Evolutionary conservation across 306 rosid species (phyloP).

Genomic region (Trifolium fragiferum): DNA sequence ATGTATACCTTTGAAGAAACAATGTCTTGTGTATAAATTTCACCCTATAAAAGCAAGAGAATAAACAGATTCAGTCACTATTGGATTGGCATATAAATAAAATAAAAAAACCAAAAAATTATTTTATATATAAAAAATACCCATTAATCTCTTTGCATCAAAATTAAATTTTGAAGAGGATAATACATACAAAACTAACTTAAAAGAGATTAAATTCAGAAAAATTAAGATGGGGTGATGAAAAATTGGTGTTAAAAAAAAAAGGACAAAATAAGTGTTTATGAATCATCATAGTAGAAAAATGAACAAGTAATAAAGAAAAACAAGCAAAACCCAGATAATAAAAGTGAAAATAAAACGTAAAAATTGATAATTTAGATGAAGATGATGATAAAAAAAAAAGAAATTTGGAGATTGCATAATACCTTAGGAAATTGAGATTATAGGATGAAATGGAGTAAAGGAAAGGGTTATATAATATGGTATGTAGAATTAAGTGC

Average conservation of each 20-base stretch:
- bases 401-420: background rate
- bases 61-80: background rate
- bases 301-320: conserved; percentile 13
- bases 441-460: background rate
- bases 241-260: conserved; percentile 1
- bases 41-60: conserved; percentile 38
- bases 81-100: background rate
- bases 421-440: background rate
- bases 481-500: background rate
- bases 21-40: conserved; percentile 35
- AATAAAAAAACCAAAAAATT: background rate
- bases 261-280: background rate
- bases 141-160: background rate
- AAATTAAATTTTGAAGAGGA: conserved; percentile 28
- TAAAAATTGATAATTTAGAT: conserved; percentile 35
- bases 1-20: conserved; percentile 17
- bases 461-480: background rate
- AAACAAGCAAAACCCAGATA: conserved; percentile 27
- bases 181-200: background rate
- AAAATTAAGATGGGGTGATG: conserved; percentile 10
- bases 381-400: conserved; percentile 25
- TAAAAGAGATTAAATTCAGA: conserved; percentile 18
- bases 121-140: background rate
- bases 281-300: conserved; percentile 1
- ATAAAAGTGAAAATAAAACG: conserved; percentile 26